These are phyloP conservation scores for Phytomonas sp. DNA, from an alignment of 208 protist species.

Conservation along the genomic window DNA sequence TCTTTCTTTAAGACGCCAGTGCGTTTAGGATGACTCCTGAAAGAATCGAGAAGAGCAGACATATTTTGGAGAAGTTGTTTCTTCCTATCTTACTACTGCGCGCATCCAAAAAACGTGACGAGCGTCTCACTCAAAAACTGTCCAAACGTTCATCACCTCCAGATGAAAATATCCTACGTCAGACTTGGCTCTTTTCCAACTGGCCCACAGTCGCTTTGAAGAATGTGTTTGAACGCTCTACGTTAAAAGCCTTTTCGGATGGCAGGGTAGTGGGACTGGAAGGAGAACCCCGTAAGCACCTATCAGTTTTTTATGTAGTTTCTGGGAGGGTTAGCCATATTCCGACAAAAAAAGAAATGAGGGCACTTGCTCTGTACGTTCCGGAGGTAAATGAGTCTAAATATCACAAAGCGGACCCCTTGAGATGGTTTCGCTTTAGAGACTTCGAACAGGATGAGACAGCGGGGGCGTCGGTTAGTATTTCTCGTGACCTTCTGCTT, in stretches of 20 bases:
- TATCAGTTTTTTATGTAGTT: constrained; percentile 49
- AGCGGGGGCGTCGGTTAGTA: constrained; percentile 11
- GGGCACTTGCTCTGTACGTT: constrained; percentile 12
- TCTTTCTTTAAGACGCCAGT: not conserved
- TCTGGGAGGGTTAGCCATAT: constrained; percentile 55
- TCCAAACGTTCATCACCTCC: not conserved
- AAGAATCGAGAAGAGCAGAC: not conserved
- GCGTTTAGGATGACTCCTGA: not conserved
- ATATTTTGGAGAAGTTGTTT: not conserved
- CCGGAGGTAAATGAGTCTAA: not conserved
- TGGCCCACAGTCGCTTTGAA: constrained; percentile 33
- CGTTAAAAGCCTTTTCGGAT: constrained; percentile 16
- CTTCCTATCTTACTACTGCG: constrained; percentile 1
- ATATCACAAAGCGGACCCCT: not conserved
- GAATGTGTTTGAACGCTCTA: constrained; percentile 19
- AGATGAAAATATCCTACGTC: not conserved
- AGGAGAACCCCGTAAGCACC: constrained; percentile 24
- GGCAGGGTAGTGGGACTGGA: constrained; percentile 36
- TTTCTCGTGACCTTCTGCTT: constrained; percentile 20
- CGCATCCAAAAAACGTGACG: constrained; percentile 1
- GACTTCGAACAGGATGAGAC: not conserved
- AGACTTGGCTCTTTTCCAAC: constrained; percentile 21
- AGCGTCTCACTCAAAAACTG: not conserved
- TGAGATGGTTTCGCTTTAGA: not conserved
- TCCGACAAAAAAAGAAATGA: constrained; percentile 33